Evolutionary conservation across 2,329 filamentous ascomycete genomes (phyloP).

Genomic region (Juglanconis sp.): DNA sequence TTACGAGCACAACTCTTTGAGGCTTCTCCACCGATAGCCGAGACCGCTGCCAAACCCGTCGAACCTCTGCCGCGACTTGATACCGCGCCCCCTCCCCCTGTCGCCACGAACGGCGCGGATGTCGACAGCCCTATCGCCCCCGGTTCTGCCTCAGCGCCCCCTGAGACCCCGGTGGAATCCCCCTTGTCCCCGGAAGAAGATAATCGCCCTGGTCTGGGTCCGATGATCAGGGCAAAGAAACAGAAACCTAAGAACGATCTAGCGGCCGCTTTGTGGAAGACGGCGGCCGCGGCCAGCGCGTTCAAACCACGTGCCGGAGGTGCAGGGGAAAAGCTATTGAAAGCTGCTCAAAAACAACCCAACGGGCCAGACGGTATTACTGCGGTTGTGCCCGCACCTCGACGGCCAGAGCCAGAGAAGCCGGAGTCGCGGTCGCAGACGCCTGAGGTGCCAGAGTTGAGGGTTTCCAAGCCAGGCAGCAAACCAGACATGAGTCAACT

Average conservation of each 20-base stretch:
- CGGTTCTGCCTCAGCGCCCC: conserved; percentile 20
- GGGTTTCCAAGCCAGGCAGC: conserved; percentile 43
- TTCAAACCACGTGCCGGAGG: conserved; percentile 90
- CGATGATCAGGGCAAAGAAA: conserved; percentile 83
- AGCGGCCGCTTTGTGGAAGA: conserved; percentile 75
- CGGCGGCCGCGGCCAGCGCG: conserved; percentile 64
- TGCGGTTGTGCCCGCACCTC: conserved; percentile 78
- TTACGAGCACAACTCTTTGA: conserved; percentile 30
- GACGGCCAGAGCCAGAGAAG: conserved; percentile 40
- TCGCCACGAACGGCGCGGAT: conserved; percentile 8
- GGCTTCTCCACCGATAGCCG: conserved; percentile 29
- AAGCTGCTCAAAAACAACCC: conserved; percentile 53
- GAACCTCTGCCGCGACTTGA: conserved; percentile 12
- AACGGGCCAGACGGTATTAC: conserved; percentile 87
- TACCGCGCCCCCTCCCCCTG: conserved; percentile 8
- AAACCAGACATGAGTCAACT: conserved; percentile 31
- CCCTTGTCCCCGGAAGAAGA: conserved; percentile 35
- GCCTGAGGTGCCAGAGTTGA: conserved; percentile 52
- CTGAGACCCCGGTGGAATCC: conserved; percentile 25
- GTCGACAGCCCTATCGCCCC: conserved; percentile 17
- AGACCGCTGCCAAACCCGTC: conserved; percentile 26
- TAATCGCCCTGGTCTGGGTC: conserved; percentile 72
- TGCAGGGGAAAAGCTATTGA: conserved; percentile 65
- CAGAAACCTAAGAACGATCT: conserved; percentile 70
- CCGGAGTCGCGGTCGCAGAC: conserved; percentile 25